phyloP scores from a whole-genome alignment of 2,329 filamentous ascomycete species.

The Clonostachys sp. region DNA sequence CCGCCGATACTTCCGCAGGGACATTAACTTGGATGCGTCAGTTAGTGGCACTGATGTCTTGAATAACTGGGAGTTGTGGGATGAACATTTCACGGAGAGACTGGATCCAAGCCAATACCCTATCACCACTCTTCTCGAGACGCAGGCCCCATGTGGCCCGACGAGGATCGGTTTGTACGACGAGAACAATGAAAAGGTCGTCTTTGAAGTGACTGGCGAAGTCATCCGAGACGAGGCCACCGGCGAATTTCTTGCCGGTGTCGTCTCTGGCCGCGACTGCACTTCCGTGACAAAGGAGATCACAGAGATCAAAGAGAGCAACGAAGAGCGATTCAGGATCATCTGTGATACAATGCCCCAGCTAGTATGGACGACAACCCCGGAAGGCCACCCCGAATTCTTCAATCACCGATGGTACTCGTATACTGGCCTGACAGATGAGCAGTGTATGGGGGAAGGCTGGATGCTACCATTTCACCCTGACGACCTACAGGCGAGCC shows the following conservation, averaged over 20 bases:
- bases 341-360: conserved; percentile 73
- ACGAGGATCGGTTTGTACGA: conserved; percentile 61
- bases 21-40: conserved; percentile 30
- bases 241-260: conserved; percentile 68
- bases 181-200: conserved; percentile 40
- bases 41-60: conserved; percentile 53
- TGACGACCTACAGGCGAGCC: conserved; percentile 59
- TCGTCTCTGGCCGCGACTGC: conserved; percentile 69
- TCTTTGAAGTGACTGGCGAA: conserved; percentile 65
- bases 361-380: conserved; percentile 68
- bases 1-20: conserved; percentile 40
- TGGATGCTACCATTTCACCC: conserved; percentile 65
- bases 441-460: conserved; percentile 56
- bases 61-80: conserved; percentile 55
- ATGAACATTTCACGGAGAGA: conserved; percentile 58
- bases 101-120: conserved; percentile 60
- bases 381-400: conserved; percentile 66
- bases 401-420: conserved; percentile 75
- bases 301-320: conserved; percentile 62
- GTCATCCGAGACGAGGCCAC: conserved; percentile 61
- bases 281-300: conserved; percentile 68
- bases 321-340: conserved; percentile 69
- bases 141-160: conserved; percentile 53
- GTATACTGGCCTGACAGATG: conserved; percentile 65
- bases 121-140: conserved; percentile 59